These are phyloP conservation scores for Cryptococcus sp. DNA, from an alignment of 1,284 basidiomycete genomes.

Conservation along the genomic window DNA sequence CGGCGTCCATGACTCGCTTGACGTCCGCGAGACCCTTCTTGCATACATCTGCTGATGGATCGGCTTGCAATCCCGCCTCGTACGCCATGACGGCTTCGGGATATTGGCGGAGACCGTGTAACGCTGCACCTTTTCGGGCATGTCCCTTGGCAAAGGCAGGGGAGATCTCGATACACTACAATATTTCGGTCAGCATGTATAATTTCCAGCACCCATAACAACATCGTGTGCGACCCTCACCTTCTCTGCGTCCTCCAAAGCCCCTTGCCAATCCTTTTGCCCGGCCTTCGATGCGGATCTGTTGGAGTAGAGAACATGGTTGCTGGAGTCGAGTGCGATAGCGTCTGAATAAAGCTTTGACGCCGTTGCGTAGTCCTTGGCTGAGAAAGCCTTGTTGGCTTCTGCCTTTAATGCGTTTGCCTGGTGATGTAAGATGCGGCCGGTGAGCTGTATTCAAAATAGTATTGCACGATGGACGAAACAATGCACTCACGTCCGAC, in stretches of 20 bases:
- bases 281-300: conserved; percentile 86
- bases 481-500: conserved; percentile 29
- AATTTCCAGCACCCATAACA: background rate
- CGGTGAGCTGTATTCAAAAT: background rate
- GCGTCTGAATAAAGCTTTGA: conserved; percentile 80
- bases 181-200: conserved; percentile 45
- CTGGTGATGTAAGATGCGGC: conserved; percentile 24
- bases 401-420: conserved; percentile 75
- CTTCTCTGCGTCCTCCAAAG: conserved; percentile 87
- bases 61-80: conserved; percentile 74
- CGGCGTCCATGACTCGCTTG: conserved; percentile 61
- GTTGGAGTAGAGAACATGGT: conserved; percentile 92
- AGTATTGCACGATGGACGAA: background rate
- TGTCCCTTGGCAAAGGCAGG: conserved; percentile 89
- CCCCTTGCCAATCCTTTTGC: conserved; percentile 73
- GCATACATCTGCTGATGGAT: conserved; percentile 73
- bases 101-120: conserved; percentile 78
- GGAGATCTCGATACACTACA: conserved; percentile 66
- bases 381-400: conserved; percentile 94
- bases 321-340: conserved; percentile 76
- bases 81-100: conserved; percentile 73
- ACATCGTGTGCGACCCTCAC: conserved; percentile 56
- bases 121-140: conserved; percentile 89
- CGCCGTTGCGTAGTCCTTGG: conserved; percentile 88
- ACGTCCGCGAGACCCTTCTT: conserved; percentile 88